These are phyloP conservation scores for Trebouxia sp. DNA, from an alignment of 139 green algal genomes.

Conservation along the genomic window DNA sequence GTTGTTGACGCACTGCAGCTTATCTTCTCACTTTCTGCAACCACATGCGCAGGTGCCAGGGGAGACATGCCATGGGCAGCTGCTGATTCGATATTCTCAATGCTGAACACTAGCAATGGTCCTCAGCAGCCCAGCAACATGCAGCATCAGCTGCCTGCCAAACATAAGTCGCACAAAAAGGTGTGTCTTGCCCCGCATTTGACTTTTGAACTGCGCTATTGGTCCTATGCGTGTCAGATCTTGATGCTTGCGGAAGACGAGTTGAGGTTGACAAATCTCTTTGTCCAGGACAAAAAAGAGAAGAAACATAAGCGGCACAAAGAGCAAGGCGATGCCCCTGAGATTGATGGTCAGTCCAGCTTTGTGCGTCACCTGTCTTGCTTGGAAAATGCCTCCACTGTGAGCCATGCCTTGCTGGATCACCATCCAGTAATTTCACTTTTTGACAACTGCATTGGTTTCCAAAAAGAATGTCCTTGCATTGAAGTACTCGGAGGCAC, in stretches of 20 bases:
- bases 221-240: too few species aligned
- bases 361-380: too few species aligned
- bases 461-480: too few species aligned
- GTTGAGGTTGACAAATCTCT: too few species aligned
- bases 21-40: neutral
- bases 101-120: slow-evolving; percentile 6
- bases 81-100: slow-evolving; percentile 3
- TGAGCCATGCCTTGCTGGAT: too few species aligned
- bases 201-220: too few species aligned
- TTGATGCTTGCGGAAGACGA: too few species aligned
- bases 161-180: slow-evolving; percentile 5
- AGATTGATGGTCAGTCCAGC: neutral
- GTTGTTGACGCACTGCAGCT: neutral
- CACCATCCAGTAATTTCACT: too few species aligned
- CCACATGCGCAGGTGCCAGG: neutral
- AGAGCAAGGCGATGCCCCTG: neutral
- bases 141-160: neutral
- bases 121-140: neutral
- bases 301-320: neutral
- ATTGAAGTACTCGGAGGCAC: too few species aligned
- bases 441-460: too few species aligned
- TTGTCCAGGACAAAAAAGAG: neutral
- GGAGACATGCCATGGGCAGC: neutral
- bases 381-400: too few species aligned
- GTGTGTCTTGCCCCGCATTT: too few species aligned